Conservation (phyloP, 257 asterid genomes). For the Verbascum thapsus region DNA sequence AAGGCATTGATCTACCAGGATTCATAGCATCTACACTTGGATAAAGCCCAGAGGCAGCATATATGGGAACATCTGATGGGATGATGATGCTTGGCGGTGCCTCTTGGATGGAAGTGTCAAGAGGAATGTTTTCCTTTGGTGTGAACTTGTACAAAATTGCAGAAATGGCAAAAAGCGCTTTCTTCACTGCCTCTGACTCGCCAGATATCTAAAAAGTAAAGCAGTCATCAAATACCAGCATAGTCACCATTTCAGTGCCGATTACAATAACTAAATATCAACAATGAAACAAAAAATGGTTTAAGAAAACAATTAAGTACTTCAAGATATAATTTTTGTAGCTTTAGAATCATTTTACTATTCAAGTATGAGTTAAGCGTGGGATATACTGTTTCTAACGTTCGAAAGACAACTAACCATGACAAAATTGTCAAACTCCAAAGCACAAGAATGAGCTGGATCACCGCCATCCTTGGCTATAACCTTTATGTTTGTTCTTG, state of each 20-base stretch:
- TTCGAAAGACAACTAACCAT: constrained; percentile 58
- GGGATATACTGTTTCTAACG: constrained; percentile 1
- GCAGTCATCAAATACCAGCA: constrained; percentile 28
- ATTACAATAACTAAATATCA: background rate
- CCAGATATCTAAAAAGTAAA: constrained; percentile 68
- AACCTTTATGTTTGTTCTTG: constrained; percentile 66
- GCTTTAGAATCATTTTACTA: constrained; percentile 21
- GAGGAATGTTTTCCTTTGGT: constrained; percentile 87
- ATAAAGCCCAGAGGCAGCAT: constrained; percentile 78
- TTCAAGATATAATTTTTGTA: constrained; percentile 16
- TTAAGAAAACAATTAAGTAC: constrained; percentile 8
- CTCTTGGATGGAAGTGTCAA: constrained; percentile 64
- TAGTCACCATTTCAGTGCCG: background rate
- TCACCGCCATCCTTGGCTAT: constrained; percentile 68
- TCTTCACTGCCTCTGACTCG: constrained; percentile 76
- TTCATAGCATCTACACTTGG: constrained; percentile 55
- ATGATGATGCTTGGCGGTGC: constrained; percentile 84
- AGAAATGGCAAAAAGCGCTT: constrained; percentile 88
- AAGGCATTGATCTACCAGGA: constrained; percentile 58
- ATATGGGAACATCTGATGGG: constrained; percentile 84
- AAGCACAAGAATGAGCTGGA: constrained; percentile 85
- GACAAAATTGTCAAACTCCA: constrained; percentile 86
- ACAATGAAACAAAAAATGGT: constrained; percentile 9
- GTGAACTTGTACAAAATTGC: constrained; percentile 89
- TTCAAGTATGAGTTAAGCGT: background rate